Evolutionary conservation across 257 asterid genomes (phyloP), one percentile per base, ranked within the genome.

Genomic region (Przewalskia tangutica): DNA sequence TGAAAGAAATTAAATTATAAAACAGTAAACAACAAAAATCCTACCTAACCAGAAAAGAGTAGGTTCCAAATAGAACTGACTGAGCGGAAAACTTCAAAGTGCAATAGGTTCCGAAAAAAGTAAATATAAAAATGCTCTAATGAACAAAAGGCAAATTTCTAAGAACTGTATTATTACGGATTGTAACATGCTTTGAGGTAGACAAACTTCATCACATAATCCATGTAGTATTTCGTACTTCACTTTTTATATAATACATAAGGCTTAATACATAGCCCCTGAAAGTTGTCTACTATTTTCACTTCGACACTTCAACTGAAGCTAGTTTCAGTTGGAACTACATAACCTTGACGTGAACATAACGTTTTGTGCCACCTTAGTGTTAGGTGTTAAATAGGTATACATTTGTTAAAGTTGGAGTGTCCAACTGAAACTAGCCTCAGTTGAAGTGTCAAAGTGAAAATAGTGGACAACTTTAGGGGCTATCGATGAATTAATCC

Each of bases 1-100:
- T 96, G 79, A 4, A 64, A 40, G 56, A 63, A 60, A 71, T 48
- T 54, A n/a, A 27, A 63, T 54, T 27, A 14, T 38, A 5, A 62
- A 82, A 53, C 66, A 59, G 64, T 64, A 23, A 32, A 70, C 56
- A 51, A 40, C 70, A 82, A 38, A 70, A 78, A 20, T 34, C 13
- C 38, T 46, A 50, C 40, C 79, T 4, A 73, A 75, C 63, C 42
- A 38, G 42, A 38, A 38, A 38, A 38, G 42, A 6, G 50, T 27
- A 46, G 50, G 27, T 4, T 23, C 16, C 40, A 71, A 56, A 75
- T 50, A 48, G 46, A 75, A 75, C 20, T 20, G 79, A 20, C 18
- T 11, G 59, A 73, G 14, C 4, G 59, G 46, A 73, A 73, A 11
- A 73, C 79, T 73, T 48, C 59, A 6, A 46, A 50, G 20, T 48